Percentiles rank a stretch among this genome's conserved stretches.
These are phyloP conservation scores for Narthecium ossifragum DNA, from an alignment of 106 monocot species.

Conservation along the genomic window DNA sequence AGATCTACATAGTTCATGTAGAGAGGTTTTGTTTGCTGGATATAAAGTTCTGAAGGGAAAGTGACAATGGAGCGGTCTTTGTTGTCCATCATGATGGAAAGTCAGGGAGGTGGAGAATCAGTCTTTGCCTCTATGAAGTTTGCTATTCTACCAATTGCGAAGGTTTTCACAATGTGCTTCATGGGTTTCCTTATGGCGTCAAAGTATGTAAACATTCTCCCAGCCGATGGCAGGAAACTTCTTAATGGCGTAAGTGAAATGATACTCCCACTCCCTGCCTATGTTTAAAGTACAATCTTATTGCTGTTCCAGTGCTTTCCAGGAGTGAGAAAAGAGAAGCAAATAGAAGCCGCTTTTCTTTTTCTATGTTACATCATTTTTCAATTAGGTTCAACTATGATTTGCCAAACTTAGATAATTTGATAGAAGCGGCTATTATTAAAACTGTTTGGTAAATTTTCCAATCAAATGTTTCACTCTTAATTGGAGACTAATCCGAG, in stretches of 20 bases:
- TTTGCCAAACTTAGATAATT: too few species aligned
- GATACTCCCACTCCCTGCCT: too few species aligned
- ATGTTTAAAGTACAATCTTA: too few species aligned
- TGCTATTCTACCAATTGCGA: slow-evolving; percentile 79
- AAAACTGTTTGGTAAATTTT: too few species aligned
- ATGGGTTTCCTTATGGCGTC: slow-evolving; percentile 92
- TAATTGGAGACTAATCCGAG: too few species aligned
- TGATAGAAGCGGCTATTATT: too few species aligned
- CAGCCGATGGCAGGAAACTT: slow-evolving; percentile 92
- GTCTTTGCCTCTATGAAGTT: slow-evolving; percentile 50
- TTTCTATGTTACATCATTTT: too few species aligned
- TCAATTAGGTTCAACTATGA: slow-evolving; percentile 7
- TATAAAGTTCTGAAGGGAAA: neutral
- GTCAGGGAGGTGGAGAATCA: slow-evolving; percentile 41
- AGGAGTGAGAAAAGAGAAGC: too few species aligned
- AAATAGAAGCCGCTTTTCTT: too few species aligned
- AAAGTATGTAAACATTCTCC: slow-evolving; percentile 74
- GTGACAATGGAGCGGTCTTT: slow-evolving; percentile 44
- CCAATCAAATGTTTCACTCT: too few species aligned
- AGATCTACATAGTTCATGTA: too few species aligned
- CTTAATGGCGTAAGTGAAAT: slow-evolving; percentile 72
- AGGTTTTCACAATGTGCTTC: slow-evolving; percentile 85
- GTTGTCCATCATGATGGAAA: slow-evolving; percentile 21
- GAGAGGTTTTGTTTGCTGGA: neutral
- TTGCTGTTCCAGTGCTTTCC: too few species aligned